Conservation (phyloP, 352 stramenopile genomes). For the Phytophthora sansomeana region DNA sequence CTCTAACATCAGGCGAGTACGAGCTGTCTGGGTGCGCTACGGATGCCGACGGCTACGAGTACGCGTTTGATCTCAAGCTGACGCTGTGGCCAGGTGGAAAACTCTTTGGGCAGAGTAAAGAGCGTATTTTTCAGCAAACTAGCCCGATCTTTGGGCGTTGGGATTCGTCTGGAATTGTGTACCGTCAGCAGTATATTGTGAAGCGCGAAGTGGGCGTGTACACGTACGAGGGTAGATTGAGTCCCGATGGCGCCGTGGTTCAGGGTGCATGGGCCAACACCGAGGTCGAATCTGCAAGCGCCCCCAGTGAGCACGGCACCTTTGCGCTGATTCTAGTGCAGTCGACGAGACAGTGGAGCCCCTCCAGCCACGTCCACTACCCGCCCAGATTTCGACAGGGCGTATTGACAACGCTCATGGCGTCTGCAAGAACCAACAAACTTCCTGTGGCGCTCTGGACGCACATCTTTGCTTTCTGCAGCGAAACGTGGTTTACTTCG, state of each 20-base stretch:
- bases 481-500: constrained; percentile 57
- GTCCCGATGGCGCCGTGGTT: constrained; percentile 50
- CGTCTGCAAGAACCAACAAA: constrained; percentile 47
- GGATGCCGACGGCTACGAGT: constrained; percentile 78
- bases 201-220: constrained; percentile 66
- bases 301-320: constrained; percentile 58
- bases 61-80: constrained; percentile 63
- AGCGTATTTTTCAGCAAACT: constrained; percentile 68
- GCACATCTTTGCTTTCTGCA: constrained; percentile 64
- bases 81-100: constrained; percentile 47
- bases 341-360: constrained; percentile 53
- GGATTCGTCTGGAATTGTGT: constrained; percentile 42
- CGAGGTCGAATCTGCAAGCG: constrained; percentile 36
- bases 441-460: constrained; percentile 61
- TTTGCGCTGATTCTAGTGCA: constrained; percentile 64
- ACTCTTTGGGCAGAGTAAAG: constrained; percentile 50
- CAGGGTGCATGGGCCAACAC: constrained; percentile 60
- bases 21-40: constrained; percentile 65
- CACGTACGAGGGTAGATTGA: constrained; percentile 51
- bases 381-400: constrained; percentile 47
- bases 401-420: constrained; percentile 53
- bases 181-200: constrained; percentile 70
- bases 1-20: constrained; percentile 65
- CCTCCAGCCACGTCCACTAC: constrained; percentile 53
- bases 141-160: constrained; percentile 52